Evolutionary conservation across 2,329 filamentous ascomycete species (phyloP).

Genomic region (Fusarium buxicola): DNA sequence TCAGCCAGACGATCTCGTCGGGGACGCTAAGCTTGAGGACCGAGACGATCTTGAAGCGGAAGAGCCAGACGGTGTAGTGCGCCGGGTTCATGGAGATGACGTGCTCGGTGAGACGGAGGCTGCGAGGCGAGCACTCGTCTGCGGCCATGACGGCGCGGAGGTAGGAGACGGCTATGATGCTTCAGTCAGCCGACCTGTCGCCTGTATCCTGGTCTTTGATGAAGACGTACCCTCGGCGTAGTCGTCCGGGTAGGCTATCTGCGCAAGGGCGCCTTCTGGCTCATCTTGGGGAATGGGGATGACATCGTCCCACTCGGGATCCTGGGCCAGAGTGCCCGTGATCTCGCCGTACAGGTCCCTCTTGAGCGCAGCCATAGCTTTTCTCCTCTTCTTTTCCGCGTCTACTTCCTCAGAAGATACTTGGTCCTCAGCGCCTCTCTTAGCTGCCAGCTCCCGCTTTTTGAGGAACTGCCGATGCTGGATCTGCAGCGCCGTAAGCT

Average conservation of each 20-base stretch:
- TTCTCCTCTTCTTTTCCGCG: slow-evolving; percentile 60
- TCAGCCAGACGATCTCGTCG: slow-evolving; percentile 87
- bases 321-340: slow-evolving; percentile 61
- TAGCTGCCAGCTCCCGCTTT: slow-evolving; percentile 49
- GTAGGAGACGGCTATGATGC: slow-evolving; percentile 80
- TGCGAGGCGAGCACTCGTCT: slow-evolving; percentile 84
- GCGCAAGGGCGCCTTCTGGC: slow-evolving; percentile 85
- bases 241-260: slow-evolving; percentile 89
- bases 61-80: slow-evolving; percentile 99
- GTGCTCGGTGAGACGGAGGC: slow-evolving; percentile 84
- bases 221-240: slow-evolving; percentile 78
- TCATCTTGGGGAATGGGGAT: slow-evolving; percentile 86
- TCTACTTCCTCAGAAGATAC: slow-evolving; percentile 54
- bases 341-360: slow-evolving; percentile 65
- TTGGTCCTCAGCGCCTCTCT: slow-evolving; percentile 36
- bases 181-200: slow-evolving; percentile 31
- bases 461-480: slow-evolving; percentile 59
- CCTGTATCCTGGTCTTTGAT: not conserved
- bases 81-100: slow-evolving; percentile 95
- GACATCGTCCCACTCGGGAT: slow-evolving; percentile 87
- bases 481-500: slow-evolving; percentile 57
- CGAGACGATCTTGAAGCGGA: slow-evolving; percentile 83
- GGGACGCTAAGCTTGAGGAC: slow-evolving; percentile 72
- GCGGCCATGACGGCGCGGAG: slow-evolving; percentile 92
- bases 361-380: slow-evolving; percentile 63